phyloP scores from a whole-genome alignment of 768 basidiomycete species.

The Amanita thiersii region DNA sequence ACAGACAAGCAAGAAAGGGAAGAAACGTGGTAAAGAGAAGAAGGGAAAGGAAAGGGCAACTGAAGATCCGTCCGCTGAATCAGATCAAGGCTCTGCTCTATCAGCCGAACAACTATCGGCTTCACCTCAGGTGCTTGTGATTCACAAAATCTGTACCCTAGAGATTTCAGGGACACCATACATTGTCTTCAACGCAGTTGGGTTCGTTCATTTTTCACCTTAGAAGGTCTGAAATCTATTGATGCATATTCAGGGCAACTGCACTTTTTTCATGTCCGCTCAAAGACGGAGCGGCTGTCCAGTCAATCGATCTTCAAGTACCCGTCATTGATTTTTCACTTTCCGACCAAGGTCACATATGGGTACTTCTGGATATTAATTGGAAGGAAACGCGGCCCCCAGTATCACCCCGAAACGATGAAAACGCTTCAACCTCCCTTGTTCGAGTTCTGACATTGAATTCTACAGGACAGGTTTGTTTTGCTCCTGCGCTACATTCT shows the following conservation, averaged over 20 bases:
- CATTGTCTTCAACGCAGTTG: slow-evolving; percentile 63
- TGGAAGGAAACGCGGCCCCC: slow-evolving; percentile 13
- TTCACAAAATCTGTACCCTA: slow-evolving; percentile 47
- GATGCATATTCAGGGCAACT: slow-evolving; percentile 1
- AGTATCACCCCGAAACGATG: background rate
- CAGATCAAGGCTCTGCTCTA: slow-evolving; percentile 10
- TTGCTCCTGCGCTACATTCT: background rate
- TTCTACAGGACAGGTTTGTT: slow-evolving; percentile 28
- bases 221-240: background rate
- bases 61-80: slow-evolving; percentile 13
- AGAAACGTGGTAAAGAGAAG: slow-evolving; percentile 17
- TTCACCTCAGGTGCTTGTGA: slow-evolving; percentile 43
- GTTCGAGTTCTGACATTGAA: slow-evolving; percentile 22
- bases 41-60: slow-evolving; percentile 15
- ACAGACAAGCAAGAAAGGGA: slow-evolving; percentile 13
- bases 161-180: slow-evolving; percentile 24
- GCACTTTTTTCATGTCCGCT: slow-evolving; percentile 8
- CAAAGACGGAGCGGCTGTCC: slow-evolving; percentile 4
- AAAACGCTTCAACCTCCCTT: slow-evolving; percentile 7
- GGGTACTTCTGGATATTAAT: slow-evolving; percentile 17
- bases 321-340: slow-evolving; percentile 17
- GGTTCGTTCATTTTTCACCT: slow-evolving; percentile 36
- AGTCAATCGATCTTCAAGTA: slow-evolving; percentile 15
- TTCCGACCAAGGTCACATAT: slow-evolving; percentile 14
- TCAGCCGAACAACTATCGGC: slow-evolving; percentile 7